Evolutionary conservation across 2,329 filamentous ascomycete species (phyloP).

Genomic region (Diaporthe sp.): DNA sequence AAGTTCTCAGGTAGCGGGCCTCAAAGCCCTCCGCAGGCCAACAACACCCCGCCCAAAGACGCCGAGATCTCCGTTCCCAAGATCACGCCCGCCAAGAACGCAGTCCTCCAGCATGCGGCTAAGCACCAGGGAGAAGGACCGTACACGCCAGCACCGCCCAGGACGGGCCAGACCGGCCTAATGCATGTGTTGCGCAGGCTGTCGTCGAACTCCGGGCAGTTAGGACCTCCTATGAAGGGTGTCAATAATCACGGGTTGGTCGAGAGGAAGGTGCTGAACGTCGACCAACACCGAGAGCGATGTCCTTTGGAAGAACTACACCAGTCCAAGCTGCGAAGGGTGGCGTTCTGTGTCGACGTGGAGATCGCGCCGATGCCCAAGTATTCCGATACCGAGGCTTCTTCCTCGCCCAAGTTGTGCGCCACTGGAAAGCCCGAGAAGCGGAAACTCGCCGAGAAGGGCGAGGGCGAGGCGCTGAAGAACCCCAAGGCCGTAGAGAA

Average conservation of each 20-base stretch:
- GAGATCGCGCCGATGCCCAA: constrained; percentile 91
- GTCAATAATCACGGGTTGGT: constrained; percentile 74
- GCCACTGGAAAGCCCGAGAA: constrained; percentile 67
- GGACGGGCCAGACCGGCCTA: constrained; percentile 75
- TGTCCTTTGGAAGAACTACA: constrained; percentile 84
- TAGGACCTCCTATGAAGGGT: constrained; percentile 59
- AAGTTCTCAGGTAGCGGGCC: constrained; percentile 77
- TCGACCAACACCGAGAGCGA: constrained; percentile 82
- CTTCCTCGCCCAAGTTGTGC: constrained; percentile 52
- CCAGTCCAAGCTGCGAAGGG: constrained; percentile 82
- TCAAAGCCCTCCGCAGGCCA: constrained; percentile 46
- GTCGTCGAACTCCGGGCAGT: constrained; percentile 68
- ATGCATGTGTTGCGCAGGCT: constrained; percentile 85
- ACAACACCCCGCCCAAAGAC: constrained; percentile 47
- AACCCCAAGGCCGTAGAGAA: constrained; percentile 69
- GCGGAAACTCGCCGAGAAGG: constrained; percentile 73
- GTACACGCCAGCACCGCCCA: constrained; percentile 81
- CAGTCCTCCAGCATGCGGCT: constrained; percentile 66
- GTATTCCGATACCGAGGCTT: constrained; percentile 71
- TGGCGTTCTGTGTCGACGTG: constrained; percentile 96
- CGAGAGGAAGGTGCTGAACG: constrained; percentile 83
- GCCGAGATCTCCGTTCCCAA: constrained; percentile 60
- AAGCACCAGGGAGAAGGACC: constrained; percentile 70
- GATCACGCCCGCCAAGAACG: constrained; percentile 63
- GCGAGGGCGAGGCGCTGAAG: constrained; percentile 81